A percentile compares a stretch with the other conserved stretches of the same genome.
Evolutionary conservation across 306 rosid genomes (phyloP).

Genomic region (Vicia villosa): DNA sequence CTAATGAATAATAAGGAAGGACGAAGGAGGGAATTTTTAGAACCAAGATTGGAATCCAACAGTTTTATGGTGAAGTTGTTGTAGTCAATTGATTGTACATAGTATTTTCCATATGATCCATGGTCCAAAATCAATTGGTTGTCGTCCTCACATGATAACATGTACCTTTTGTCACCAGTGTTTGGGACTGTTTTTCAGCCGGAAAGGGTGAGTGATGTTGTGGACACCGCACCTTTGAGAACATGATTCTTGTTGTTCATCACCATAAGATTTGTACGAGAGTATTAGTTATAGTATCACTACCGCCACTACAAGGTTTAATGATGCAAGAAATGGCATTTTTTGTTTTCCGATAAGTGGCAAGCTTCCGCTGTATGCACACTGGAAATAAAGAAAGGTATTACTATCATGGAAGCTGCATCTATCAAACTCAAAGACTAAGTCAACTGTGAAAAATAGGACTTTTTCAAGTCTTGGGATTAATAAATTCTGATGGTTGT

Average conservation of each 20-base stretch:
- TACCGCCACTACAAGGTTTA: background rate
- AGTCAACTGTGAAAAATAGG: too few relatives aligned
- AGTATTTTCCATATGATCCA: background rate
- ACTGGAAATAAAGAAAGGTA: too few relatives aligned
- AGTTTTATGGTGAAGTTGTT: background rate
- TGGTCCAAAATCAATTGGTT: background rate
- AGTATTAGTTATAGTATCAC: background rate
- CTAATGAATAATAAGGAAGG: background rate
- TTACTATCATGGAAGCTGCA: too few relatives aligned
- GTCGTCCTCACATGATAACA: background rate
- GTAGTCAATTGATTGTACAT: conserved; percentile 3
- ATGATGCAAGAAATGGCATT: background rate
- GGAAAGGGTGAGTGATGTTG: conserved; percentile 4
- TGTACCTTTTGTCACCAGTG: background rate
- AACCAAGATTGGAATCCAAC: background rate
- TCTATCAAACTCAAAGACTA: too few relatives aligned
- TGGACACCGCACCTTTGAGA: background rate
- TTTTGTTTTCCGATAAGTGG: background rate
- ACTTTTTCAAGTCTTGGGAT: background rate
- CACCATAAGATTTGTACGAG: background rate
- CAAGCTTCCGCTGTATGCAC: too few relatives aligned
- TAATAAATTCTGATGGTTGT: too few relatives aligned
- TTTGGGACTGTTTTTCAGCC: background rate
- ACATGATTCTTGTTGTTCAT: background rate
- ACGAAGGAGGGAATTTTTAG: too few relatives aligned